Percentiles rank a stretch among this genome's conserved stretches.
These are phyloP conservation scores for Debaryomyces nepalensis DNA, from an alignment of 1,139 yeast species.

Conservation along the genomic window DNA sequence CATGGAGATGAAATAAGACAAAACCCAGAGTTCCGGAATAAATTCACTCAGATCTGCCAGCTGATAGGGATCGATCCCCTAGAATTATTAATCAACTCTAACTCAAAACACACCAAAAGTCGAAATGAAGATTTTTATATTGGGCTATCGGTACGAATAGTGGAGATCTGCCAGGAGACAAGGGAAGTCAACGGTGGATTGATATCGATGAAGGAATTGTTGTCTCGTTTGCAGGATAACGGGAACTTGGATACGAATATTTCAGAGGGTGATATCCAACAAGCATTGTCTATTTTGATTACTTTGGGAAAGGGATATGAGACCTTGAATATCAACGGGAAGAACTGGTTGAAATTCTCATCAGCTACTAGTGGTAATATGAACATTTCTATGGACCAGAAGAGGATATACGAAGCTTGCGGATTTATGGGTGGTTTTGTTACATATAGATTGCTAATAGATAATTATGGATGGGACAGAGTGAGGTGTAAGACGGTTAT, in stretches of 20 bases:
- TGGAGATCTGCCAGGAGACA: constrained; percentile 75
- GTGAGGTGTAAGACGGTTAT: constrained; percentile 65
- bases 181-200: constrained; percentile 81
- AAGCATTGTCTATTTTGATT: constrained; percentile 25
- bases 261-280: constrained; percentile 25
- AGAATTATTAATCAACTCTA: constrained; percentile 45
- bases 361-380: constrained; percentile 32
- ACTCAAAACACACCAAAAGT: constrained; percentile 22
- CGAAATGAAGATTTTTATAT: constrained; percentile 58
- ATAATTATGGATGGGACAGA: constrained; percentile 74
- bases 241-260: constrained; percentile 25
- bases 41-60: constrained; percentile 75
- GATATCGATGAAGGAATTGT: constrained; percentile 64
- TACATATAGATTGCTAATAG: constrained; percentile 62
- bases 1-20: constrained; percentile 64
- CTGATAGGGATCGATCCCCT: constrained; percentile 87
- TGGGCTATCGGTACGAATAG: constrained; percentile 70
- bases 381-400: constrained; percentile 61
- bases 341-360: constrained; percentile 47
- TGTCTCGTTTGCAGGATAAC: constrained; percentile 30
- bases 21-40: constrained; percentile 66
- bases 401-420: constrained; percentile 71
- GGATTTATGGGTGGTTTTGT: constrained; percentile 70
- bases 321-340: constrained; percentile 35
- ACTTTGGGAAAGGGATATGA: constrained; percentile 46